Percentiles rank a stretch among this genome's conserved stretches.
These are phyloP conservation scores for Sparassis latifolia DNA, from an alignment of 1,284 basidiomycete species.

Conservation along the genomic window DNA sequence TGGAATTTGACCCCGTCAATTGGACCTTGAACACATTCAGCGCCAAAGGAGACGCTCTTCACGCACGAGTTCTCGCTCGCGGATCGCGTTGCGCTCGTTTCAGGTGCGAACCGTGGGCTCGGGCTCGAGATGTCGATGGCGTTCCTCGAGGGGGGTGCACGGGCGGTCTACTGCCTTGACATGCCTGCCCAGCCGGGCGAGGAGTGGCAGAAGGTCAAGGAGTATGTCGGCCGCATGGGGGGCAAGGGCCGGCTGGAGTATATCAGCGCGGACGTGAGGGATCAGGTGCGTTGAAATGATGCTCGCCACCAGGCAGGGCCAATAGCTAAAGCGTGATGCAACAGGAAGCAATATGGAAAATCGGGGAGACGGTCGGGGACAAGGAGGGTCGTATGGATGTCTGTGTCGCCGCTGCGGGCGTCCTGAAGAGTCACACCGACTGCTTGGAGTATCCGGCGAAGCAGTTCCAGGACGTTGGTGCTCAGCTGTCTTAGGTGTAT, in stretches of 20 bases:
- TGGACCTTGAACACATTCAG: constrained; percentile 1
- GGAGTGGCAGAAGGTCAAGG: constrained; percentile 57
- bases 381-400: constrained; percentile 64
- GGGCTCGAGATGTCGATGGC: constrained; percentile 80
- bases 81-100: constrained; percentile 72
- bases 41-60: constrained; percentile 35
- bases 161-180: constrained; percentile 74
- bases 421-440: constrained; percentile 48
- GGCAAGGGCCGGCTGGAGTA: constrained; percentile 55
- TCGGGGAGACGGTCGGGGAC: constrained; percentile 51
- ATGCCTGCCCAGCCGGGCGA: constrained; percentile 56
- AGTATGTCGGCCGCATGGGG: constrained; percentile 42
- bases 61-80: constrained; percentile 67
- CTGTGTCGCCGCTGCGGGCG: constrained; percentile 63
- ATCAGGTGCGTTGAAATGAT: constrained; percentile 43
- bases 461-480: constrained; percentile 59
- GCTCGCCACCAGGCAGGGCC: not conserved
- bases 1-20: not conserved
- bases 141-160: constrained; percentile 71
- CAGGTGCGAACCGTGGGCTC: constrained; percentile 75
- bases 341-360: constrained; percentile 44
- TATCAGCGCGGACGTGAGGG: constrained; percentile 54
- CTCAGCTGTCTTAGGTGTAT: not conserved
- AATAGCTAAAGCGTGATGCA: not conserved
- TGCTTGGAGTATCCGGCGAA: constrained; percentile 68